These are phyloP conservation scores for Moesziomyces antarcticus DNA, from an alignment of 1,284 basidiomycete genomes.

Conservation along the genomic window DNA sequence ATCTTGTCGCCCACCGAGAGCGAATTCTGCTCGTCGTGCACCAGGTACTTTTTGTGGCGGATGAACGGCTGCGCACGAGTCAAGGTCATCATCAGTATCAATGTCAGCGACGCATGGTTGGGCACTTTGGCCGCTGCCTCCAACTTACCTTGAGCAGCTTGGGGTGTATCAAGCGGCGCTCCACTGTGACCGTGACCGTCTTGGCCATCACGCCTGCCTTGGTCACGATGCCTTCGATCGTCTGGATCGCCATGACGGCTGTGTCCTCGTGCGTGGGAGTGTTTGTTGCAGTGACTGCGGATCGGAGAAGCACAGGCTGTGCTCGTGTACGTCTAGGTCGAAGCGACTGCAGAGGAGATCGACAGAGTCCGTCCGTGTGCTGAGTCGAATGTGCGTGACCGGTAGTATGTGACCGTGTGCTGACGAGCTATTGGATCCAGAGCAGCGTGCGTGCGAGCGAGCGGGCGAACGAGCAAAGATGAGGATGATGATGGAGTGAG, in stretches of 20 bases:
- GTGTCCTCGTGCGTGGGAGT: background rate
- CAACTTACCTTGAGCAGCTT: conserved; percentile 58
- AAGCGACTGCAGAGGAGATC: too few relatives aligned
- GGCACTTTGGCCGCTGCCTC: background rate
- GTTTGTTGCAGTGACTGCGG: background rate
- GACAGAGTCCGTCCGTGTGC: too few relatives aligned
- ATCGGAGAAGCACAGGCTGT: too few relatives aligned
- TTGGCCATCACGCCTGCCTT: conserved; percentile 65
- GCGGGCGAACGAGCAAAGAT: background rate
- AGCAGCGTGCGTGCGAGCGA: background rate
- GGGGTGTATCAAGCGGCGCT: conserved; percentile 55
- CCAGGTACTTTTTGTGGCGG: conserved; percentile 64
- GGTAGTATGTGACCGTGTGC: background rate
- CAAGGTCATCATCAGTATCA: too few relatives aligned
- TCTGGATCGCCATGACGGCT: conserved; percentile 34
- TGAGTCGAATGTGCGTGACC: too few relatives aligned
- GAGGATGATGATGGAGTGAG: background rate
- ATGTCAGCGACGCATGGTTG: background rate
- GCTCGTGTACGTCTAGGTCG: too few relatives aligned
- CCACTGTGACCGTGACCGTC: conserved; percentile 63
- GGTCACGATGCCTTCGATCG: conserved; percentile 56
- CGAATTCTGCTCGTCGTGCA: conserved; percentile 56
- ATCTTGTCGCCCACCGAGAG: conserved; percentile 62
- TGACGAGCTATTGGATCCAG: background rate
- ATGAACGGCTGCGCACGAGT: conserved; percentile 36